phyloP scores from a whole-genome alignment of 2,329 filamentous ascomycete genomes.

The Chaetomiaceae sp. region DNA sequence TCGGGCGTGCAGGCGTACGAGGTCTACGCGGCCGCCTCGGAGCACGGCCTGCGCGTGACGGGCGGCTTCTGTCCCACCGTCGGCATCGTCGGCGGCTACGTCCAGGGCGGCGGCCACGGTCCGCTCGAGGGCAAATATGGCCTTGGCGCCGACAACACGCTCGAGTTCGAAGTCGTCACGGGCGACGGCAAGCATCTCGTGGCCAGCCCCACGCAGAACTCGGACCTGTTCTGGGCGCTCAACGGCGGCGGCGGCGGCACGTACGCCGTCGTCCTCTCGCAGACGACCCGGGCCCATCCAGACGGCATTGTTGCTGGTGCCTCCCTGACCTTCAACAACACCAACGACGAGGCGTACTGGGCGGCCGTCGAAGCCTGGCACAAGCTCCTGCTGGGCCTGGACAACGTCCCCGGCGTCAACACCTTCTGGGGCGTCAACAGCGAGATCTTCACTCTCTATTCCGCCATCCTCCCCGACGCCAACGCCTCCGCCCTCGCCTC shows the following conservation, averaged over 20 bases:
- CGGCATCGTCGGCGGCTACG: slow-evolving; percentile 14
- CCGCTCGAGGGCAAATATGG: slow-evolving; percentile 8
- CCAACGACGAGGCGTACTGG: slow-evolving; percentile 1
- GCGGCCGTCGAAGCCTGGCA: slow-evolving; percentile 5
- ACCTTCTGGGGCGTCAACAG: too few species aligned
- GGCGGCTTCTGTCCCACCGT: slow-evolving; percentile 18
- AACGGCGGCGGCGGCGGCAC: slow-evolving; percentile 22
- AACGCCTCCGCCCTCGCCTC: too few species aligned
- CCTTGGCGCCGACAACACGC: slow-evolving; percentile 13
- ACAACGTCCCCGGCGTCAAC: background rate
- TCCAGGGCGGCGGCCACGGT: slow-evolving; percentile 12
- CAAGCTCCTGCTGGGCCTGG: background rate
- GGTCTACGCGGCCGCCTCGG: background rate
- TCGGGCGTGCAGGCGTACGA: slow-evolving; percentile 14
- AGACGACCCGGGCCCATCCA: background rate
- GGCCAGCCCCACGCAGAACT: slow-evolving; percentile 16
- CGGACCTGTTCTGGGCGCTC: slow-evolving; percentile 25
- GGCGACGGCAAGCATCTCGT: slow-evolving; percentile 31
- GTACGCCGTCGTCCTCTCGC: slow-evolving; percentile 19
- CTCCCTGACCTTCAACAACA: slow-evolving; percentile 5
- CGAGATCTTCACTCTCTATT: too few species aligned
- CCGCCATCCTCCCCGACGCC: too few species aligned
- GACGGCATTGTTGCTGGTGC: slow-evolving; percentile 10
- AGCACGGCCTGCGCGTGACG: background rate
- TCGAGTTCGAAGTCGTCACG: slow-evolving; percentile 36